Conservation (phyloP, 139 green algal genomes). For the Micromonas commoda region DNA sequence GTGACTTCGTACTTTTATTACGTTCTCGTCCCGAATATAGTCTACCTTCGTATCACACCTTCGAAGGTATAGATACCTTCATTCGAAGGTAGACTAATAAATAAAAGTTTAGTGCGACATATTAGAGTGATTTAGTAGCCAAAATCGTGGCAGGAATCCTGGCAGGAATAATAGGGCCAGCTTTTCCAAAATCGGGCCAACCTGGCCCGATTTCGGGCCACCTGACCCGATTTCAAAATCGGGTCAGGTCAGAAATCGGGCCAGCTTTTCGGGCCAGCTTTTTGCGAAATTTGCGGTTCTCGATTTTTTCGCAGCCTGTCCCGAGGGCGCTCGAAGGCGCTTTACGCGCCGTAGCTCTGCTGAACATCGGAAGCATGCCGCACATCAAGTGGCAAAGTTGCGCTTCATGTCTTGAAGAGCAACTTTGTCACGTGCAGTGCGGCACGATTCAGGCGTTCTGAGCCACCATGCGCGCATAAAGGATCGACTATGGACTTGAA, state of each 20-base stretch:
- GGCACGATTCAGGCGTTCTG: background rate
- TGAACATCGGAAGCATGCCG: background rate
- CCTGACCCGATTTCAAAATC: background rate
- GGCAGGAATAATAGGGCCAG: background rate
- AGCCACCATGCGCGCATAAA: no score
- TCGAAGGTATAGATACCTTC: no score
- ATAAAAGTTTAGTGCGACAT: background rate
- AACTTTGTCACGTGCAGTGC: no score
- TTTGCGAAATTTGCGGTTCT: slow-evolving; percentile 3
- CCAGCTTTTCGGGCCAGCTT: background rate
- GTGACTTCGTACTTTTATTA: no score
- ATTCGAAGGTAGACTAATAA: no score
- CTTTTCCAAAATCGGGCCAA: background rate
- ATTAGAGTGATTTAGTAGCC: background rate
- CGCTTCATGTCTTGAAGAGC: no score
- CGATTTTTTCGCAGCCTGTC: background rate
- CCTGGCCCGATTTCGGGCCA: background rate
- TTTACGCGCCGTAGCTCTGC: background rate
- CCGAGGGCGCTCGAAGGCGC: background rate
- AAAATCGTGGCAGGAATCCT: background rate
- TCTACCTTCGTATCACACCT: no score
- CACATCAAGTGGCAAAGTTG: background rate
- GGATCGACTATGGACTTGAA: background rate
- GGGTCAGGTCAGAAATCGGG: background rate
- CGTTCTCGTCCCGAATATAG: no score